These are phyloP conservation scores for Favolaschia claudopus DNA, from an alignment of 768 basidiomycete genomes.

Conservation along the genomic window DNA sequence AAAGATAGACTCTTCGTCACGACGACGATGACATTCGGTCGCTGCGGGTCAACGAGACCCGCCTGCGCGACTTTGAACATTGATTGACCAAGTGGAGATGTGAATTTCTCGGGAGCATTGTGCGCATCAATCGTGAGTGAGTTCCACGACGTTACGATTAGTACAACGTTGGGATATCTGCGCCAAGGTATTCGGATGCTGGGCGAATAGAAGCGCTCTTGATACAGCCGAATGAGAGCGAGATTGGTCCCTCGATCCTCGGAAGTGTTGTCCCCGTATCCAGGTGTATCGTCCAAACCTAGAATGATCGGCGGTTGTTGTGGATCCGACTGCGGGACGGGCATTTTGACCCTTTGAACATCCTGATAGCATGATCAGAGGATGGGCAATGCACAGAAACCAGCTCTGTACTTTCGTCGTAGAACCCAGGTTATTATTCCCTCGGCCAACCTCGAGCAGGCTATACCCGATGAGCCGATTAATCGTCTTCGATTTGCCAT, in stretches of 20 bases:
- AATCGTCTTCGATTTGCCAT: constrained; percentile 16
- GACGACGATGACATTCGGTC: constrained; percentile 8
- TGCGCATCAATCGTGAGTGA: constrained; percentile 7
- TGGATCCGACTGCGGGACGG: background rate
- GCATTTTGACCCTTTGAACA: background rate
- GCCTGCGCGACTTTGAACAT: constrained; percentile 3
- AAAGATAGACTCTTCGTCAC: constrained; percentile 9
- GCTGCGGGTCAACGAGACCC: constrained; percentile 2
- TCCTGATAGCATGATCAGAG: background rate
- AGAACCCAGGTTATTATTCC: background rate
- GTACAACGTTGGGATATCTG: constrained; percentile 9
- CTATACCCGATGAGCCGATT: constrained; percentile 6
- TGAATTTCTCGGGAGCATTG: constrained; percentile 2
- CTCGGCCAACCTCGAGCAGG: constrained; percentile 2
- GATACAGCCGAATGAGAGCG: background rate
- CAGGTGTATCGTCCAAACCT: constrained; percentile 3
- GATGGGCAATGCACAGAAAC: background rate
- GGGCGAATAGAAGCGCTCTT: background rate
- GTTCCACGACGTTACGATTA: constrained; percentile 9
- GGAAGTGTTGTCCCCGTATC: constrained; percentile 3
- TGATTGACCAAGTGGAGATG: constrained; percentile 1
- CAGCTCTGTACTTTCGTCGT: constrained; percentile 3
- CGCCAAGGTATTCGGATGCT: background rate
- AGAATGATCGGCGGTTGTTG: background rate
- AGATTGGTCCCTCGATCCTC: constrained; percentile 1